Base-by-base conservation (phyloP, 2,329 filamentous ascomycete species). In the Aspergillus sp. region DNA sequence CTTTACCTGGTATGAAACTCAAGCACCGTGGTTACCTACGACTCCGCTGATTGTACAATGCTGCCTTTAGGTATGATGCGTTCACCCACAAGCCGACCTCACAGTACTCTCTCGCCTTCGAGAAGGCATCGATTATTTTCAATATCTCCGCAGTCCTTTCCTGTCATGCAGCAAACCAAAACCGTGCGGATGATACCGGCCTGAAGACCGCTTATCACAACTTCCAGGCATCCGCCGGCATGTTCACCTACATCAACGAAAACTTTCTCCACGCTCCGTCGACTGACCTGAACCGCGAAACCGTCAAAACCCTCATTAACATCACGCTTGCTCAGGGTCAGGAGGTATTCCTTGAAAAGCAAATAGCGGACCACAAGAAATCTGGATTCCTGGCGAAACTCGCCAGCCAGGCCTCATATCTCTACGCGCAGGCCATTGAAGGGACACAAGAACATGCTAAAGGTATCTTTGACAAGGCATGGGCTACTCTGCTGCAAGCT, bases 171-270 rank as follows among this genome's bases (percentile, higher is more conserved):
- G 92, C 93, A 43, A 85, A 90, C 70, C 96, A 99, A 77, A 93
- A 95, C 66, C 87, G 95, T 49, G 89, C 90, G 62, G 93, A 98
- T 71, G 95, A 99, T 70, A 84, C 89, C 5, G 93, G 93, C 34
- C 84, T 98, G 72, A 99, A 99, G 79, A 93, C 92, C 13, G 91
- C 95, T 17, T 99, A 98, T 73, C 93, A 99, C 75, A 97, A 93
- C 18, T 98, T 98, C 78, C 95, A 99, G 75, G 95, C 95, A 41
- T 93, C 93, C 7, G 95, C 95, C 9, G 95, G 95, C 78, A 99
- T 99, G 95, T 99, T 98, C 75, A 98, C 93, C 53, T 99, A 99
- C 70, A 99, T 99, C 79, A 99, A 99, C 76, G 95, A 99, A 78
- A 99, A 99, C 78, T 99, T 99, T 73, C 81, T 99, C 36, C 95